phyloP scores from a whole-genome alignment of 352 stramenopile species.

The Albugo laibachii region DNA sequence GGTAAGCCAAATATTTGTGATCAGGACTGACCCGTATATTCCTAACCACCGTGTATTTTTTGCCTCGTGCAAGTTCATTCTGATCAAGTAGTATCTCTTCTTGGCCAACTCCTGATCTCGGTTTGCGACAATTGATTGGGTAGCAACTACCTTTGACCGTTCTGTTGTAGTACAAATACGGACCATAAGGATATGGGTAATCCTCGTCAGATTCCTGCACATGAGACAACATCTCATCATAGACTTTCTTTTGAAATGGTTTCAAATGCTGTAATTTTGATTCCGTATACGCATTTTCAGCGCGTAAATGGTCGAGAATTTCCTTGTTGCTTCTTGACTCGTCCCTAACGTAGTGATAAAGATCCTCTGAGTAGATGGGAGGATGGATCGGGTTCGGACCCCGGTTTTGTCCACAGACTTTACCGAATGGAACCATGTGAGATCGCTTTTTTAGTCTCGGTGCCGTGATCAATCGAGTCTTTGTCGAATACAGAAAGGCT shows the following conservation, averaged over 20 bases:
- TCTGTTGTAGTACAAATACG: conserved; percentile 77
- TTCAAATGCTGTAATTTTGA: conserved; percentile 71
- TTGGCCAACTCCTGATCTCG: conserved; percentile 23
- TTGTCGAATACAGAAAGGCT: conserved; percentile 32
- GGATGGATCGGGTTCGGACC: conserved; percentile 79
- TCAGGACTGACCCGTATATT: conserved; percentile 68
- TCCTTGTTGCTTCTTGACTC: conserved; percentile 82
- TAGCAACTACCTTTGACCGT: conserved; percentile 77
- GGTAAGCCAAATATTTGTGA: conserved; percentile 85
- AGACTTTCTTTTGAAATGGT: conserved; percentile 69
- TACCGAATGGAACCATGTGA: conserved; percentile 71
- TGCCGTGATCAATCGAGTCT: conserved; percentile 19
- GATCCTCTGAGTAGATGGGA: conserved; percentile 77
- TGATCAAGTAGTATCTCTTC: conserved; percentile 90
- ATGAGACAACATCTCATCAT: conserved; percentile 84
- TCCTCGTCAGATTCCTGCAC: conserved; percentile 79
- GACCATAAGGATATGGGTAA: conserved; percentile 61
- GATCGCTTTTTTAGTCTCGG: conserved; percentile 45
- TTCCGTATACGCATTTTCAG: conserved; percentile 89
- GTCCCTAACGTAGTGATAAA: conserved; percentile 92
- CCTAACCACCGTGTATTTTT: conserved; percentile 71
- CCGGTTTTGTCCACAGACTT: conserved; percentile 56
- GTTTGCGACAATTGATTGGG: conserved; percentile 55
- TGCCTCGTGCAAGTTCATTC: conserved; percentile 78
- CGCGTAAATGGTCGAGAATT: conserved; percentile 80